Conservation (phyloP, 768 basidiomycete species). For the Mycena floridula region DNA sequence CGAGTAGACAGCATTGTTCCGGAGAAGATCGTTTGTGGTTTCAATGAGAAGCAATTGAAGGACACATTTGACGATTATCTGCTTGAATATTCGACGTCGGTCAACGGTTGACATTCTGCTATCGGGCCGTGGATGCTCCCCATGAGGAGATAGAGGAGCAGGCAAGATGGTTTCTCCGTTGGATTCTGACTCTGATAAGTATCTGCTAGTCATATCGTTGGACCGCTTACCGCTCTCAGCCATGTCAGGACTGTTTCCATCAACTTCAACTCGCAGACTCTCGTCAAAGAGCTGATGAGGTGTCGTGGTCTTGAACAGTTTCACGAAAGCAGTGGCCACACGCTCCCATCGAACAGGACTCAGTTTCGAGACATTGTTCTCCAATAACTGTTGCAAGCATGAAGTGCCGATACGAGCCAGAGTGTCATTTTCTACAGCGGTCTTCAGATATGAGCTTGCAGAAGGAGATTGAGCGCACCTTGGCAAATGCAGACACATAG, state of each 20-base stretch:
- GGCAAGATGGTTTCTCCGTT: slow-evolving; percentile 70
- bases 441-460: slow-evolving; percentile 2
- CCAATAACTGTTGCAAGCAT: slow-evolving; percentile 92
- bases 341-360: slow-evolving; percentile 84
- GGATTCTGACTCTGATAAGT: no score
- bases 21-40: slow-evolving; percentile 91
- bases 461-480: slow-evolving; percentile 49
- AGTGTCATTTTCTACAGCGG: slow-evolving; percentile 84
- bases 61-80: slow-evolving; percentile 99
- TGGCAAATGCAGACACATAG: slow-evolving; percentile 97
- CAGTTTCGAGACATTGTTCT: slow-evolving; percentile 87
- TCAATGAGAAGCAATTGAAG: slow-evolving; percentile 94
- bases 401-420: slow-evolving; percentile 96
- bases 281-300: slow-evolving; percentile 97
- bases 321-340: slow-evolving; percentile 88
- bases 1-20: slow-evolving; percentile 85
- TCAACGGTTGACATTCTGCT: slow-evolving; percentile 54
- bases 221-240: slow-evolving; percentile 29
- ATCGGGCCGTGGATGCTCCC: slow-evolving; percentile 43
- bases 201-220: no score
- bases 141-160: slow-evolving; percentile 80
- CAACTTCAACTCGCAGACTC: slow-evolving; percentile 78
- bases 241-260: slow-evolving; percentile 47
- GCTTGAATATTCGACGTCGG: slow-evolving; percentile 87
- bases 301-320: slow-evolving; percentile 95